These are phyloP conservation scores for Agrostemma githago DNA, from an alignment of 148 eudicot genomes.

Conservation along the genomic window DNA sequence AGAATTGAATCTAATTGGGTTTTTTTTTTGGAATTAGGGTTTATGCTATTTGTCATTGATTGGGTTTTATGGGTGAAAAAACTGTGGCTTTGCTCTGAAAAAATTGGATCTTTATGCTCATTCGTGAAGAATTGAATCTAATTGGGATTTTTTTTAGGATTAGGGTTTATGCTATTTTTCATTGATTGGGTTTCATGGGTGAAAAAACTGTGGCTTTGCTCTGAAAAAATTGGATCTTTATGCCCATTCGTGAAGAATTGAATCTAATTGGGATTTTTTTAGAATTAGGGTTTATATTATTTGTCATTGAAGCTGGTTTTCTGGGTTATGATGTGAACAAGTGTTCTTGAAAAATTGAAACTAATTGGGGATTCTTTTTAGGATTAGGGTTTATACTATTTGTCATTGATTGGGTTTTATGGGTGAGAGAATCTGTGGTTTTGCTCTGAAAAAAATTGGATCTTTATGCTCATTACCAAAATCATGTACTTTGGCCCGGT, in stretches of 20 bases:
- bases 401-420: conserved; percentile 13
- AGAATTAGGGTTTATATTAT: no score
- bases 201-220: no score
- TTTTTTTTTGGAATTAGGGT: background rate
- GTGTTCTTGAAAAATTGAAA: background rate
- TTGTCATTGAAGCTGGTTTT: background rate
- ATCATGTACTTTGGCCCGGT: conserved; percentile 19
- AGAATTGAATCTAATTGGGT: background rate
- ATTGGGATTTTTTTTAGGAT: background rate
- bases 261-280: background rate
- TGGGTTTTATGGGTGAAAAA: no score
- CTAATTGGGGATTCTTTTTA: background rate
- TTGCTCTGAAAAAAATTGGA: conserved; percentile 4
- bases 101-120: no score
- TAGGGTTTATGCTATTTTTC: no score
- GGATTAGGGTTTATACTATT: background rate
- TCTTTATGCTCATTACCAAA: conserved; percentile 4
- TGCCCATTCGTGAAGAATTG: background rate
- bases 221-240: background rate
- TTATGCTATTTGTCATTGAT: no score
- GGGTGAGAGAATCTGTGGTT: conserved; percentile 19
- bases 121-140: conserved; percentile 7
- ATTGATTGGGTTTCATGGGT: no score
- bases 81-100: no score
- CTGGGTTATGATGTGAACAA: background rate